Evolutionary conservation across 805 yeast genomes (phyloP).

Genomic region (Cyberlindnera mississippiensis): DNA sequence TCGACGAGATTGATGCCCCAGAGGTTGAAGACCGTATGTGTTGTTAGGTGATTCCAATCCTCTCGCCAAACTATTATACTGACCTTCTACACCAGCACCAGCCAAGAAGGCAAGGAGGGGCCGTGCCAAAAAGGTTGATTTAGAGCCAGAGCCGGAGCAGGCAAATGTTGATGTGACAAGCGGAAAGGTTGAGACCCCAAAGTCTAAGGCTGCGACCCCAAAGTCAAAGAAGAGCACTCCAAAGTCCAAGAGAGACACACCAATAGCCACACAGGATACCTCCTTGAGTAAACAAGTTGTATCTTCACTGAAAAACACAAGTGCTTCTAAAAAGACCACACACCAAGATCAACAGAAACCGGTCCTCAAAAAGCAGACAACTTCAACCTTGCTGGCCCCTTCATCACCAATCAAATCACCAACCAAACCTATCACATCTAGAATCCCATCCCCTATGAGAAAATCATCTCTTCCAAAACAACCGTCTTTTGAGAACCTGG

Average conservation of each 20-base stretch:
- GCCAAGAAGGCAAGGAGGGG: conserved; percentile 6
- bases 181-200: not conserved
- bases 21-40: conserved; percentile 10
- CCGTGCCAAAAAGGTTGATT: not conserved
- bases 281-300: not conserved
- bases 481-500: conserved; percentile 7
- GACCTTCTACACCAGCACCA: conserved; percentile 1
- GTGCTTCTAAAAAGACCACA: not conserved
- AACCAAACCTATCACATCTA: conserved; percentile 8
- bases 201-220: not conserved
- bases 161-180: not conserved
- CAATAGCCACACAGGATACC: not conserved
- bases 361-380: conserved; percentile 3
- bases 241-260: conserved; percentile 2
- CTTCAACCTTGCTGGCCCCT: conserved; percentile 3
- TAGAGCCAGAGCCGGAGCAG: not conserved
- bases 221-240: conserved; percentile 1
- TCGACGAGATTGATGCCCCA: not conserved
- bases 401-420: conserved; percentile 7
- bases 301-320: too few species aligned
- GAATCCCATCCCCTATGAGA: conserved; percentile 23
- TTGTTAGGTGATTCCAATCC: not conserved
- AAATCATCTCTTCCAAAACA: conserved; percentile 7
- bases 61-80: not conserved
- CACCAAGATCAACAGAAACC: not conserved